Percentiles rank a stretch among this genome's conserved stretches.
Evolutionary conservation across 2,329 filamentous ascomycete species (phyloP).

Genomic region (Aspergillus sp.): DNA sequence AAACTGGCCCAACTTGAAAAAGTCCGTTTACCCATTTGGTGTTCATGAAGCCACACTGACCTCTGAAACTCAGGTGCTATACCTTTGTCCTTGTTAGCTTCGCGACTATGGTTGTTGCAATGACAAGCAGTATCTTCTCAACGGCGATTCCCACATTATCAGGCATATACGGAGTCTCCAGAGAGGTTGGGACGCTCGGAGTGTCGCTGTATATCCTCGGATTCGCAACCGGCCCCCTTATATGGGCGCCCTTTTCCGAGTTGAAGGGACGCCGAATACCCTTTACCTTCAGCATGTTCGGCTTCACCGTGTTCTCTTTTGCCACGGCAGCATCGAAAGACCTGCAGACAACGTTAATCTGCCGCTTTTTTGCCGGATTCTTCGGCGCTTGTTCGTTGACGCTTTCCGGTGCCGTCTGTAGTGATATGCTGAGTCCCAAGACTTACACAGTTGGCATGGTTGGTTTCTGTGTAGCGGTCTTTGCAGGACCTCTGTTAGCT

Average conservation of each 20-base stretch:
- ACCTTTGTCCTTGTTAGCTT: conserved; percentile 13
- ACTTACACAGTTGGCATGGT: conserved; percentile 38
- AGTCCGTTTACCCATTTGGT: neutral
- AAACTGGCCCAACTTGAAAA: conserved; percentile 11
- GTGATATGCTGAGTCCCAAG: conserved; percentile 21
- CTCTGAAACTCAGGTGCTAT: conserved; percentile 9
- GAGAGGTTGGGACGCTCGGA: conserved; percentile 17
- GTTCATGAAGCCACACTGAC: neutral
- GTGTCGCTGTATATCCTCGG: conserved; percentile 19
- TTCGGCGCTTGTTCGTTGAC: conserved; percentile 41
- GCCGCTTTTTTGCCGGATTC: conserved; percentile 44
- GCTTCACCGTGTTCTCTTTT: conserved; percentile 44
- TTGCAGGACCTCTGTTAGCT: conserved; percentile 38
- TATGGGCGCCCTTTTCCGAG: conserved; percentile 43
- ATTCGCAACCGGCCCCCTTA: conserved; percentile 27
- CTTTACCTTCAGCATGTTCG: conserved; percentile 39
- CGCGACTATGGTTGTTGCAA: conserved; percentile 21
- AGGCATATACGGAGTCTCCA: conserved; percentile 11
- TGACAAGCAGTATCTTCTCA: conserved; percentile 24
- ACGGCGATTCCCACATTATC: conserved; percentile 14
- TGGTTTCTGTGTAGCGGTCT: conserved; percentile 22
- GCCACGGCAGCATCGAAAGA: conserved; percentile 41
- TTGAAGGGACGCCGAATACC: conserved; percentile 43
- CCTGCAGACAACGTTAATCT: conserved; percentile 35
- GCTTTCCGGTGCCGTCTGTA: conserved; percentile 38